Conservation (phyloP, 2,329 filamentous ascomycete genomes). For the Rutstroemia sp. region DNA sequence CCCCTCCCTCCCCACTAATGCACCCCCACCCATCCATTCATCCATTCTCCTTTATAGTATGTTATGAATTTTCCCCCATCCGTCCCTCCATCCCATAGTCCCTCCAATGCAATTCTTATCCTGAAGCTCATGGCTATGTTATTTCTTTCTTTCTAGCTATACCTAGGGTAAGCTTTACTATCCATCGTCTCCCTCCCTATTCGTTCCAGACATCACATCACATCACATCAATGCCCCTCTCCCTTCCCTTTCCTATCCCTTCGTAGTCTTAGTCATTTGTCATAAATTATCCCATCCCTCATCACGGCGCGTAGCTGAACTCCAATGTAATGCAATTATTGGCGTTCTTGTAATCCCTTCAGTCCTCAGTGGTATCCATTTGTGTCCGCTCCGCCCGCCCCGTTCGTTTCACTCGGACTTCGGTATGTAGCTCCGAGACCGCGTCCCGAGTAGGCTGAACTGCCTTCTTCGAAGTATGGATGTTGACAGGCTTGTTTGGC, state of each 20-base stretch:
- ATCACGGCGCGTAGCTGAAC: not conserved
- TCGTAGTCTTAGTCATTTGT: not conserved
- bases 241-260: not conserved
- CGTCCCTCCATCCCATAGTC: not conserved
- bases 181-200: not conserved
- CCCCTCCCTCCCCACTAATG: not conserved
- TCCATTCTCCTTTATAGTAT: too few species aligned
- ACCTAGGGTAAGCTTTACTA: not conserved
- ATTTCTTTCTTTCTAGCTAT: not conserved
- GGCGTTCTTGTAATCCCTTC: not conserved
- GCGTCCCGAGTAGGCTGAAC: conserved; percentile 29
- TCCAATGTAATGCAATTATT: conserved; percentile 7
- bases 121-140: not conserved
- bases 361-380: conserved; percentile 26
- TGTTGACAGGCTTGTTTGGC: conserved; percentile 83
- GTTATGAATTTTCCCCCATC: not conserved
- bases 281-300: conserved; percentile 7
- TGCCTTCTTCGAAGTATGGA: conserved; percentile 60
- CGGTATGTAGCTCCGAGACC: conserved; percentile 26
- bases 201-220: not conserved
- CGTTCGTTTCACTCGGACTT: not conserved
- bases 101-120: not conserved
- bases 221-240: not conserved
- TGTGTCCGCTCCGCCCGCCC: conserved; percentile 8
- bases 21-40: not conserved